Evolutionary conservation across 2,329 filamentous ascomycete species (phyloP).

Genomic region (Fusarium newnesense): DNA sequence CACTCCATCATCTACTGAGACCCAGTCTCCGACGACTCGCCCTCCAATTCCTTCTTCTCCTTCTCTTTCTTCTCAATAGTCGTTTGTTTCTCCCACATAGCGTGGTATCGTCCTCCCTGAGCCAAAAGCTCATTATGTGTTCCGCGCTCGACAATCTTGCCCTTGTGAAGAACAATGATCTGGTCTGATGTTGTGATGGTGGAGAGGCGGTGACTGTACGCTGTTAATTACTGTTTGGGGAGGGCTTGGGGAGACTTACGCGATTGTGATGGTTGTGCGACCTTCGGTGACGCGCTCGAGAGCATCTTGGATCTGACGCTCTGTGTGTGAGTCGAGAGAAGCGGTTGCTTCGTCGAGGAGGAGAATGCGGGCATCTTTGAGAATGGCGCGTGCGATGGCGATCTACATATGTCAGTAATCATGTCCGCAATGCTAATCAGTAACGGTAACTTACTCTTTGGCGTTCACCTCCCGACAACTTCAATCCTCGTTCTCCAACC

Average conservation of each 20-base stretch:
- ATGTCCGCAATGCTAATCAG: fast-evolving
- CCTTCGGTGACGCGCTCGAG: constrained; percentile 59
- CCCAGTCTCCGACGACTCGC: constrained; percentile 16
- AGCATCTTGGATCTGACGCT: constrained; percentile 66
- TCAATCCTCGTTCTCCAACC: constrained; percentile 64
- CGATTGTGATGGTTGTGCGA: constrained; percentile 64
- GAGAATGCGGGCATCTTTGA: constrained; percentile 76
- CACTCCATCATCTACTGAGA: constrained; percentile 8
- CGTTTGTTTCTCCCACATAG: constrained; percentile 65
- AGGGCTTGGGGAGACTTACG: constrained; percentile 43
- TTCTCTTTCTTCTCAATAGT: constrained; percentile 52
- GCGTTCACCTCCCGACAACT: constrained; percentile 69
- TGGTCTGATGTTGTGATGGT: constrained; percentile 66
- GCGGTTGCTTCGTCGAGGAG: constrained; percentile 79
- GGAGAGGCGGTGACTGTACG: constrained; percentile 62
- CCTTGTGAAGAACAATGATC: constrained; percentile 64
- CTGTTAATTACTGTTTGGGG: not conserved
- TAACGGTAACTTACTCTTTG: constrained; percentile 57
- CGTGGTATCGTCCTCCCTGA: constrained; percentile 58
- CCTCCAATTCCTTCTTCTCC: constrained; percentile 45
- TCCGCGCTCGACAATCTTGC: constrained; percentile 61
- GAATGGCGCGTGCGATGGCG: constrained; percentile 71
- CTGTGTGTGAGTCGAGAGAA: constrained; percentile 71
- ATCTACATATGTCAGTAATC: constrained; percentile 45
- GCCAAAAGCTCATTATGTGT: constrained; percentile 59